phyloP scores from a whole-genome alignment of 768 basidiomycete species.

The Crepidotus variabilis region DNA sequence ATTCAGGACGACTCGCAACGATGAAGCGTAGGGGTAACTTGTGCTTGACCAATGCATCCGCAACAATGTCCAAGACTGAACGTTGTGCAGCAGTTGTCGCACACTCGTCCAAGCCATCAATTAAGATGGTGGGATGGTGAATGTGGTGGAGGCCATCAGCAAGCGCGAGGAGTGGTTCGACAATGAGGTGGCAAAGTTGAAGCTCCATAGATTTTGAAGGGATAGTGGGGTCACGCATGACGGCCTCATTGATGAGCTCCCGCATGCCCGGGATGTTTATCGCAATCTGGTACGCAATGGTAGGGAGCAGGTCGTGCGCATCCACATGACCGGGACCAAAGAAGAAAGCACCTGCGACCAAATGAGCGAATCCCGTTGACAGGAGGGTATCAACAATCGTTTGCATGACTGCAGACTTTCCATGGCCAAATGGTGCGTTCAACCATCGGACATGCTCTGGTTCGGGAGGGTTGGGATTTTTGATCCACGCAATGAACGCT shows the following conservation, averaged over 20 bases:
- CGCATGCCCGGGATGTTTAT: conserved; percentile 9
- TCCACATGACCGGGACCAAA: conserved; percentile 6
- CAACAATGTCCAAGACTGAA: background rate
- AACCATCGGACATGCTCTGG: conserved; percentile 11
- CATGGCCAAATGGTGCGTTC: conserved; percentile 12
- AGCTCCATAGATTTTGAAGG: background rate
- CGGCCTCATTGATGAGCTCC: background rate
- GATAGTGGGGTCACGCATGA: conserved; percentile 8
- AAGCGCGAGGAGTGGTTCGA: background rate
- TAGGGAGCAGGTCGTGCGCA: conserved; percentile 9
- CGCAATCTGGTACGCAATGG: conserved; percentile 13
- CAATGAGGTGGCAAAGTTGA: background rate
- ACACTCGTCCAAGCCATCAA: conserved; percentile 18
- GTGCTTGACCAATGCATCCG: background rate
- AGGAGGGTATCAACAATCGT: conserved; percentile 10
- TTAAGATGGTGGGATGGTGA: conserved; percentile 3
- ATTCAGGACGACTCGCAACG: background rate
- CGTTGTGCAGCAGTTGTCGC: background rate
- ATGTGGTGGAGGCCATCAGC: background rate
- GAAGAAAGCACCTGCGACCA: conserved; percentile 12
- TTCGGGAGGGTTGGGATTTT: background rate
- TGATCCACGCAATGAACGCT: conserved; percentile 13
- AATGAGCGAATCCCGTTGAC: background rate
- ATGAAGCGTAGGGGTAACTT: background rate
- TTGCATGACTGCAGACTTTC: too few species aligned